These are phyloP conservation scores for Madurella fahalii DNA, from an alignment of 2,329 filamentous ascomycete species.

Conservation along the genomic window DNA sequence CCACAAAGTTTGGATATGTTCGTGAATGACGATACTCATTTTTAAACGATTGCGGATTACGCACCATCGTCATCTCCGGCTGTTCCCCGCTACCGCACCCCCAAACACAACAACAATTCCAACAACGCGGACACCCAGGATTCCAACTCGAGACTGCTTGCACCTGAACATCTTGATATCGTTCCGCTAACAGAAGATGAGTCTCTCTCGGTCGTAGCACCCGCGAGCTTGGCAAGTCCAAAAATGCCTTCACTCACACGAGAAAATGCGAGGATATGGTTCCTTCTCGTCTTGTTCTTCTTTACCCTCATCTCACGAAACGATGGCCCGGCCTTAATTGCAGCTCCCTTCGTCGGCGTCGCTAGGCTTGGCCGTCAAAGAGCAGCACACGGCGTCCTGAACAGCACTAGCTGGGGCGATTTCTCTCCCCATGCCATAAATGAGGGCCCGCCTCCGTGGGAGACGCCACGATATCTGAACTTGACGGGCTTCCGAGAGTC, in stretches of 20 bases:
- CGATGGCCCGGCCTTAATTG: constrained; percentile 39
- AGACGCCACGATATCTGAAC: constrained; percentile 52
- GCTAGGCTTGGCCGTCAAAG: constrained; percentile 50
- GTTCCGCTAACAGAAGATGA: constrained; percentile 2
- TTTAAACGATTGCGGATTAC: no score
- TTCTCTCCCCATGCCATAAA: constrained; percentile 43
- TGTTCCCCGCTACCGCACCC: no score
- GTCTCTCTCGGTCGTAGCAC: background rate
- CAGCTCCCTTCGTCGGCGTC: constrained; percentile 38
- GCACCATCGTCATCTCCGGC: no score
- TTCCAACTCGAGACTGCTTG: no score
- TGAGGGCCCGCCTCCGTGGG: constrained; percentile 25
- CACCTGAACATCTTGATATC: background rate
- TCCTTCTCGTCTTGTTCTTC: constrained; percentile 44
- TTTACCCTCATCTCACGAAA: constrained; percentile 40
- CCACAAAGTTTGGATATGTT: no score
- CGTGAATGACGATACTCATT: no score
- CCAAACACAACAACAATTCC: no score
- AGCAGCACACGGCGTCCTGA: constrained; percentile 50
- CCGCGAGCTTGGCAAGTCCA: background rate
- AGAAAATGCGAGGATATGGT: constrained; percentile 37
- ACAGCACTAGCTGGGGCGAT: constrained; percentile 56
- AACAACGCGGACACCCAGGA: no score
- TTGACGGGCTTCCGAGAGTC: constrained; percentile 71
- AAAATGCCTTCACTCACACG: constrained; percentile 39